phyloP scores from a whole-genome alignment of 2,329 filamentous ascomycete species.

The Penicillium aurantiogriseum region DNA sequence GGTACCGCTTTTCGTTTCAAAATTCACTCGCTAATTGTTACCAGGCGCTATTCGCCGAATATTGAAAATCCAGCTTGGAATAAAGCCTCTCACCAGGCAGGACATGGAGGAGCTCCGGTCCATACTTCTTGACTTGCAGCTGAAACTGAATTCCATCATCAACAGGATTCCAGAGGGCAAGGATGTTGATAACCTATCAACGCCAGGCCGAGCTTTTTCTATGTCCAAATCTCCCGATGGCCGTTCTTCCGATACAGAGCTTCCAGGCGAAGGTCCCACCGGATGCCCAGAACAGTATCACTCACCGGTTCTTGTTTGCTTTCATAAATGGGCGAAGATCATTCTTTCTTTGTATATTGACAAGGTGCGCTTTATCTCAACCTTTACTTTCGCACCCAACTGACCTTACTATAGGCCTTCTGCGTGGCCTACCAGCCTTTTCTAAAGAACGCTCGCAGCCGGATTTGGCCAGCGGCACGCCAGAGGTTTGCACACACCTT shows the following conservation, averaged over 20 bases:
- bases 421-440: slow-evolving; percentile 51
- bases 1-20: slow-evolving; percentile 17
- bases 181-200: slow-evolving; percentile 18
- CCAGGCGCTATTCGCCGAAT: slow-evolving; percentile 45
- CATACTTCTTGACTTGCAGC: slow-evolving; percentile 43
- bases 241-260: slow-evolving; percentile 28
- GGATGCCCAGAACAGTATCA: slow-evolving; percentile 46
- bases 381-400: background rate
- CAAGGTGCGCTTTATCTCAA: slow-evolving; percentile 32
- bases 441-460: slow-evolving; percentile 49
- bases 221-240: slow-evolving; percentile 31
- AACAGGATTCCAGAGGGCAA: slow-evolving; percentile 42
- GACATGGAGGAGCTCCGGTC: slow-evolving; percentile 47
- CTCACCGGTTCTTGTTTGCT: slow-evolving; percentile 42
- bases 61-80: slow-evolving; percentile 47
- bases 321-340: slow-evolving; percentile 50
- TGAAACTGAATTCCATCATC: slow-evolving; percentile 44
- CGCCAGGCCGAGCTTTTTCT: slow-evolving; percentile 26
- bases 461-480: slow-evolving; percentile 48
- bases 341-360: slow-evolving; percentile 46
- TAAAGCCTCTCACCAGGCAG: slow-evolving; percentile 41
- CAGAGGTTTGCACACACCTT: slow-evolving; percentile 36
- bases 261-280: slow-evolving; percentile 37
- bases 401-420: slow-evolving; percentile 35
- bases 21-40: slow-evolving; percentile 1